Evolutionary conservation across 306 rosid genomes (phyloP), one percentile per base, ranked within the genome.

Genomic region (Glycyrrhiza uralensis): DNA sequence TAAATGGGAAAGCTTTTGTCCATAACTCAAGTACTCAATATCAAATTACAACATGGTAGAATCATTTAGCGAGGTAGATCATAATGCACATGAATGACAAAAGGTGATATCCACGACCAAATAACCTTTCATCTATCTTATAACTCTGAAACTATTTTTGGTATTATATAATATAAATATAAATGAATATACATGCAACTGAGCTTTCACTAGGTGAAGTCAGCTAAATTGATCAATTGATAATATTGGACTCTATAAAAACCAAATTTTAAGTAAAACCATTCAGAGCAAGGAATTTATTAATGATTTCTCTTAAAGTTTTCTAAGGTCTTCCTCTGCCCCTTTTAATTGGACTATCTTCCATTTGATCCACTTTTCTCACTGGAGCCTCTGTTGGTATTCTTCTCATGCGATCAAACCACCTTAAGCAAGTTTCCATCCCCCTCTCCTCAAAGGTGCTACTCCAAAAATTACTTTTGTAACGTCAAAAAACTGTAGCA

Each of bases 401-500:
- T 35, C 38, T 50, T 35, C 75, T 35, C 38, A 35, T 8, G n/a
- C n/a, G 65, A 54, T 14, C 39, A 54, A 70, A 28, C 30, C 57
- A 71, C 39, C 66, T 54, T 26, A 3, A 18, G 9, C 1, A 29
- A 41, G 44, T 41, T 41, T 38, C 13, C 1, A 0, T 14, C 11
- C 10, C 39, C 26, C 32, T 15, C 14, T 36, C 6, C 63, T 17
- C 44, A 22, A 8, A 14, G 52, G 35, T 46, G 54, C 20, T 18
- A 42, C 30, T 42, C 60, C 62, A 56, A 61, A 60, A 49, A 77
- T 33, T 35, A 18, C 7, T 2, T 45, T 60, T 17, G 32, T 4
- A 2, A 35, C 13, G 50, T 29, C 66, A 61, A 50, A 77, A 38
- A 50, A 63, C n/a, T 55, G 32, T 30, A 50, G 65, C 56, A 77